Conservation (phyloP, 371 early-diverging fungal species). For the Smittium mucronatum region DNA sequence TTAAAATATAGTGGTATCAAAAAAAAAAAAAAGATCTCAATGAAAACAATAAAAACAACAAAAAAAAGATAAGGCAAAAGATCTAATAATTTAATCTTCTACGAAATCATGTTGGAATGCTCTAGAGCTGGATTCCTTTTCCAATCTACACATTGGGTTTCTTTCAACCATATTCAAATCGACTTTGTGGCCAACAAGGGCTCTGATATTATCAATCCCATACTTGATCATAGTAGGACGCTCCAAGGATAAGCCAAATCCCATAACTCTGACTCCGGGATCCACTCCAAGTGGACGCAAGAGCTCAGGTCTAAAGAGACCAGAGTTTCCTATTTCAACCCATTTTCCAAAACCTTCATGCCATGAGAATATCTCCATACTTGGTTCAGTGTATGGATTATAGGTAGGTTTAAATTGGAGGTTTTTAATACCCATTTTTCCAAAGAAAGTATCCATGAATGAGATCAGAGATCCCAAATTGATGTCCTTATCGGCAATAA, state of each 20-base stretch:
- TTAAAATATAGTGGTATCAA: neutral
- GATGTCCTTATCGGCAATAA: slow-evolving; percentile 92
- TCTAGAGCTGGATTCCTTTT: slow-evolving; percentile 3
- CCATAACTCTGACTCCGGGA: slow-evolving; percentile 94
- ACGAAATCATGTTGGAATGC: neutral
- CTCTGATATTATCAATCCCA: slow-evolving; percentile 92
- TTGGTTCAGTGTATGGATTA: slow-evolving; percentile 99
- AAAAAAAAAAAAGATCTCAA: neutral
- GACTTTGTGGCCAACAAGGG: slow-evolving; percentile 97
- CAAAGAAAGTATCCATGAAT: slow-evolving; percentile 92
- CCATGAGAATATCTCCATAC: slow-evolving; percentile 99
- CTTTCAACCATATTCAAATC: slow-evolving; percentile 87
- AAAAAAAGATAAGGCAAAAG: neutral
- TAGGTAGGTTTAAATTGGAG: slow-evolving; percentile 99
- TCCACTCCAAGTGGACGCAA: slow-evolving; percentile 93
- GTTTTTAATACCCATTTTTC: slow-evolving; percentile 85
- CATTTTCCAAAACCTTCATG: slow-evolving; percentile 91
- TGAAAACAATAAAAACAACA: neutral
- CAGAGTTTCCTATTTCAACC: slow-evolving; percentile 99
- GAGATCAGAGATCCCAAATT: slow-evolving; percentile 97
- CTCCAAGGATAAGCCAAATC: slow-evolving; percentile 98
- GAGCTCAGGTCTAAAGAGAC: slow-evolving; percentile 99
- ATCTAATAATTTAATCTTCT: slow-evolving; percentile 3
- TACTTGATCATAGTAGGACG: slow-evolving; percentile 99
- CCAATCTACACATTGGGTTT: slow-evolving; percentile 65